Base-by-base conservation (phyloP, 1,284 basidiomycete genomes). In the Ustilago bromivora region DNA sequence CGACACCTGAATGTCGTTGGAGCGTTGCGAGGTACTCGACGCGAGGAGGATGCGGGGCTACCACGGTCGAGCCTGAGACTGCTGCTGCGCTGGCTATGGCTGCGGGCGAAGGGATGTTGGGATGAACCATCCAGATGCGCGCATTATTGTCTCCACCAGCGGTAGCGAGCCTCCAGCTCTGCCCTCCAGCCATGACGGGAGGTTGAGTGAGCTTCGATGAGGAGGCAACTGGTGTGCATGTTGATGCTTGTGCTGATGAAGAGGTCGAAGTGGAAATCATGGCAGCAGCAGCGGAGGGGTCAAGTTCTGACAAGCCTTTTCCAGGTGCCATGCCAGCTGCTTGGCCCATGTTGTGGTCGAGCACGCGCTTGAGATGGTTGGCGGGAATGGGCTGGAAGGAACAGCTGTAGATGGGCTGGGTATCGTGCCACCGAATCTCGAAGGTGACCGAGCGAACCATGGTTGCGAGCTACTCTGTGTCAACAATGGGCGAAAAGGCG, bases 121-220 rank as follows among this genome's bases (percentile, higher is more conserved):
- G 84, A 43, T 85, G 83, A 10, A 85, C 82, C 67, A 83, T 82
- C 84, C 84, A 85, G 58, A 85, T 76, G 53, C 96, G 89, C 82
- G 98, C 94, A 88, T 96, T 93, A 85, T 96, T 98, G 86, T 99
- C 96, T 84, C 96, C 96, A 54, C 96, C 96, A 11, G 92, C 95
- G 0, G 97, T 98, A 0, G 96, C 96, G 10, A 99, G 88, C 75
- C 93, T 90, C 89, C 97, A 98, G 58, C 91, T 89, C 66, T 88
- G 88, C 4, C 87, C 87, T 13, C 87, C 87, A 19, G 86, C 84
- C 55, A 78, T 75, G 38, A 82, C 70, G 31, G 81, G 78, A 0
- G 79, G 77, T 3, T 76, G 80, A 2, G 51, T 49, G 36, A 65
- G 61, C 61, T 73, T 78, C 43, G 76, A 71, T 2, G 74, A 68